Evolutionary conservation across 2,329 filamentous ascomycete genomes (phyloP).

Genomic region (Venturiaceae sp.): DNA sequence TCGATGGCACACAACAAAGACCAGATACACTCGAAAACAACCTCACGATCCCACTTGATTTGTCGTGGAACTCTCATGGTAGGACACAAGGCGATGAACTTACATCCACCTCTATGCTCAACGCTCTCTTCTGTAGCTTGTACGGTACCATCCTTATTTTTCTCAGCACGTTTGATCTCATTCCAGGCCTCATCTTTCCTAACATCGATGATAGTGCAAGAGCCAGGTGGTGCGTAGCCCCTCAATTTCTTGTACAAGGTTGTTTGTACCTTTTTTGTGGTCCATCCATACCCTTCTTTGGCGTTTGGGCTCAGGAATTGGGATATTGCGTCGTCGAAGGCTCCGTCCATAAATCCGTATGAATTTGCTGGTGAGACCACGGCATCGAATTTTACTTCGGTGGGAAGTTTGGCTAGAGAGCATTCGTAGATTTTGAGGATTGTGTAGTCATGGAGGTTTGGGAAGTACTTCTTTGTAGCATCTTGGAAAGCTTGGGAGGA

Average conservation of each 20-base stretch:
- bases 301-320: conserved; percentile 38
- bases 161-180: conserved; percentile 11
- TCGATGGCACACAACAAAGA: conserved; percentile 39
- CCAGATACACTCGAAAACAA: conserved; percentile 47
- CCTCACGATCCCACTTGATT: conserved; percentile 40
- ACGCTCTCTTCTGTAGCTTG: background rate
- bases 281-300: conserved; percentile 32
- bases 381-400: conserved; percentile 31
- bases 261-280: conserved; percentile 36
- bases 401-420: conserved; percentile 28
- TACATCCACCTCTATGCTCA: conserved; percentile 25
- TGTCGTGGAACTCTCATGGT: conserved; percentile 40
- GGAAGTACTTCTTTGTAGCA: conserved; percentile 19
- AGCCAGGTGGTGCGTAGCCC: conserved; percentile 42
- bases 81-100: conserved; percentile 40
- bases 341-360: conserved; percentile 44
- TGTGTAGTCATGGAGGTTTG: conserved; percentile 20
- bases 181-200: conserved; percentile 25
- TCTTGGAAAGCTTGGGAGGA: conserved; percentile 30
- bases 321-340: conserved; percentile 46
- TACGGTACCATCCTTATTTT: background rate
- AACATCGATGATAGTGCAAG: conserved; percentile 39
- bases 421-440: conserved; percentile 28
- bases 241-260: conserved; percentile 37
- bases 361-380: conserved; percentile 47